phyloP scores from a whole-genome alignment of 1,284 basidiomycete genomes.

The Vanrija pseudolonga region DNA sequence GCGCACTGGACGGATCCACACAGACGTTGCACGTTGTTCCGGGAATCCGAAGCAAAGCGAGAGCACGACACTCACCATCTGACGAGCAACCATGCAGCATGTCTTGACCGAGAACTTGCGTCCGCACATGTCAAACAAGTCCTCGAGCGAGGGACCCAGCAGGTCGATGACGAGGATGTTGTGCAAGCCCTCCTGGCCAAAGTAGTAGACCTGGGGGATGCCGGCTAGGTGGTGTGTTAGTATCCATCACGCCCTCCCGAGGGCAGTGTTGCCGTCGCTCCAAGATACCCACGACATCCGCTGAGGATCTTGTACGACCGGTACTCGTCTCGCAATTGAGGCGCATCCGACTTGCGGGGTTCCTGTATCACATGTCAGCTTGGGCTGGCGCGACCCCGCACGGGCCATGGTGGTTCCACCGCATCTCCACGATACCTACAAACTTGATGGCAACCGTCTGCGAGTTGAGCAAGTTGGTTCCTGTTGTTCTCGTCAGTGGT shows the following conservation, averaged over 20 bases:
- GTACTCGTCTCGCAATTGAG: constrained; percentile 93
- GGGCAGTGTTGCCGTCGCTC: background rate
- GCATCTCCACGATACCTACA: constrained; percentile 57
- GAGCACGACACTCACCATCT: constrained; percentile 64
- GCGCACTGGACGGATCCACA: background rate
- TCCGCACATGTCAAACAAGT: constrained; percentile 94
- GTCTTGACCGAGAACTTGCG: constrained; percentile 93
- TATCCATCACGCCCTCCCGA: background rate
- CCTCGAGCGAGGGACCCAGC: constrained; percentile 86
- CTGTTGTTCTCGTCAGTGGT: constrained; percentile 48
- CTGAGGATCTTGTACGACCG: constrained; percentile 92
- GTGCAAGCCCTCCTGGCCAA: constrained; percentile 95
- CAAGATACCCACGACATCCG: constrained; percentile 70
- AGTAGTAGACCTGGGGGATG: constrained; percentile 95
- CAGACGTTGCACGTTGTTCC: background rate
- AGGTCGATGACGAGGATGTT: constrained; percentile 96
- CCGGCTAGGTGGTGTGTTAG: constrained; percentile 58
- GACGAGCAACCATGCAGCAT: constrained; percentile 92
- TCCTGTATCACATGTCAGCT: constrained; percentile 57
- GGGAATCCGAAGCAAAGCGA: background rate
- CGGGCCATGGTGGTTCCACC: background rate
- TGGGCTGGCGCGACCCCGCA: background rate
- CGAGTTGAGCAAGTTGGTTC: constrained; percentile 89
- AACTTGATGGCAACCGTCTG: constrained; percentile 98
- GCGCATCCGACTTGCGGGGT: constrained; percentile 92